A percentile compares a stretch with the other conserved stretches of the same genome.
phyloP scores from a whole-genome alignment of 371 early-diverging fungal genomes.

The Mortierella sp. region DNA sequence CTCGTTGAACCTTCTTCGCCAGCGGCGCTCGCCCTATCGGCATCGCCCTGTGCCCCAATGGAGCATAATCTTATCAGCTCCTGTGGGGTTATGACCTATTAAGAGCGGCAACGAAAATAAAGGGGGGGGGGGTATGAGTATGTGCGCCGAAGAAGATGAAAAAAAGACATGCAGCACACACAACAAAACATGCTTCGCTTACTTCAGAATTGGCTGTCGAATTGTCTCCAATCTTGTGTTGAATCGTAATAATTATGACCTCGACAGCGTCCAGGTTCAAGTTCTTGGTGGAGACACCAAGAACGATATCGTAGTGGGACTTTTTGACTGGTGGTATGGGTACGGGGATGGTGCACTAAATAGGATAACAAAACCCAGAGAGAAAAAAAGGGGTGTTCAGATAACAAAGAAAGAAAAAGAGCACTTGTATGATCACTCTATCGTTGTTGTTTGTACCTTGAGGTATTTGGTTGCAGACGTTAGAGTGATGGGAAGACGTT shows the following conservation, averaged over 20 bases:
- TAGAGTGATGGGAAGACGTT: neutral
- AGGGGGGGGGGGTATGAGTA: too few relatives aligned
- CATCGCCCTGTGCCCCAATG: too few relatives aligned
- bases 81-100: neutral
- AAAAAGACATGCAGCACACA: too few relatives aligned
- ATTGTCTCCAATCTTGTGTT: neutral
- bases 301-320: neutral
- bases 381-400: neutral
- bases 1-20: too few relatives aligned
- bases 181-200: neutral
- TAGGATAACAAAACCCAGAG: too few relatives aligned
- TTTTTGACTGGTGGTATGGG: neutral
- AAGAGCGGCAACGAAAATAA: neutral
- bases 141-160: too few relatives aligned
- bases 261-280: neutral
- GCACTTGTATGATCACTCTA: too few relatives aligned
- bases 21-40: too few relatives aligned
- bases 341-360: conserved; percentile 1
- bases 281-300: neutral
- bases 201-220: neutral
- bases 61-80: neutral
- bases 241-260: neutral
- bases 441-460: neutral
- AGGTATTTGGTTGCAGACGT: neutral
- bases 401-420: neutral